These are phyloP conservation scores for Aspergillus fumigatiaffinis DNA, from an alignment of 2,329 filamentous ascomycete species.

Conservation along the genomic window DNA sequence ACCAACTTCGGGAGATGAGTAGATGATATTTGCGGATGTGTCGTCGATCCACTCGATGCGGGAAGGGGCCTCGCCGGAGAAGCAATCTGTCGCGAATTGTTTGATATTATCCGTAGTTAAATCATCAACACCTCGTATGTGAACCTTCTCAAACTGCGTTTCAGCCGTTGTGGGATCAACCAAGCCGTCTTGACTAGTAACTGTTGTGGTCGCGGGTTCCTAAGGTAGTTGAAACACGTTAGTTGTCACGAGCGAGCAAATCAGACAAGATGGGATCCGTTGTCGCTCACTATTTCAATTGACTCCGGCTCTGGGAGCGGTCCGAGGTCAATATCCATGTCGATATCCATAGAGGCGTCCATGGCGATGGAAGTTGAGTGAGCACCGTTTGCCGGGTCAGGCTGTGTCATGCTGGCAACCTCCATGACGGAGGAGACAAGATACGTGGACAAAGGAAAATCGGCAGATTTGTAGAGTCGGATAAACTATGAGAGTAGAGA, in stretches of 20 bases:
- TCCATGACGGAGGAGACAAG: neutral
- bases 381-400: neutral
- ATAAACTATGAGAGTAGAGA: neutral
- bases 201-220: constrained; percentile 18
- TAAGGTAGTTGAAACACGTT: constrained; percentile 9
- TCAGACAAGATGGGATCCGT: neutral
- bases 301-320: constrained; percentile 42
- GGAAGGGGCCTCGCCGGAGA: constrained; percentile 50
- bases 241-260: neutral
- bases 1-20: constrained; percentile 55
- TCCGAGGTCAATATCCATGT: constrained; percentile 63
- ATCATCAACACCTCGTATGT: constrained; percentile 77
- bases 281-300: constrained; percentile 29
- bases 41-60: constrained; percentile 95
- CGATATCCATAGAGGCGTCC: constrained; percentile 60
- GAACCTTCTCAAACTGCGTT: constrained; percentile 59
- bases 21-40: constrained; percentile 81
- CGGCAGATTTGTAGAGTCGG: neutral
- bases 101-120: constrained; percentile 78
- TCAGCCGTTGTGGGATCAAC: constrained; percentile 31
- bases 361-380: constrained; percentile 13
- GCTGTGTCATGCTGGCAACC: constrained; percentile 2
- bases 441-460: neutral
- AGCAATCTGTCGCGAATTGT: constrained; percentile 68
- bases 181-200: constrained; percentile 15